A percentile compares a stretch with the other conserved stretches of the same genome.
phyloP scores from a whole-genome alignment of 2,329 filamentous ascomycete genomes.

The Coniochaeta sp. region DNA sequence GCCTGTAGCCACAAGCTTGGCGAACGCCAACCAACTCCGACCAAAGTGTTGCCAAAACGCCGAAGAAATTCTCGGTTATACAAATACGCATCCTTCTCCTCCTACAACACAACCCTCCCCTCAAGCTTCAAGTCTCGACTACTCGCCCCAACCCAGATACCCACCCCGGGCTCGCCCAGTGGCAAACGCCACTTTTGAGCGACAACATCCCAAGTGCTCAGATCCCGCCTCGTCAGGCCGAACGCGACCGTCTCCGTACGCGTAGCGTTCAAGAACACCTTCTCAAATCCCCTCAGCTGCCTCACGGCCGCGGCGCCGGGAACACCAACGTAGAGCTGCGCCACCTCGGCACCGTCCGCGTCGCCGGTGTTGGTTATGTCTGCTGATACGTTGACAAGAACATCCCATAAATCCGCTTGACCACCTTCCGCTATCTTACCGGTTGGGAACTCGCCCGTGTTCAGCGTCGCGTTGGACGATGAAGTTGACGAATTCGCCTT shows the following conservation, averaged over 20 bases:
- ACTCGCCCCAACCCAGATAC: constrained; percentile 37
- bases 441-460: constrained; percentile 24
- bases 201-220: constrained; percentile 58
- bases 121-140: constrained; percentile 35
- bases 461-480: neutral
- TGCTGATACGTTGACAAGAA: constrained; percentile 28
- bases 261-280: constrained; percentile 41
- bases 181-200: constrained; percentile 53
- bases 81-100: neutral
- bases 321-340: constrained; percentile 38
- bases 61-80: neutral
- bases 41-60: no score
- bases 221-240: constrained; percentile 51
- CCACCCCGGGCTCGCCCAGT: constrained; percentile 32
- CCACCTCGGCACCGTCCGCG: constrained; percentile 35
- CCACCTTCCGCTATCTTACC: constrained; percentile 34
- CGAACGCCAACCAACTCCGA: no score
- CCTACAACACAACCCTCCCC: constrained; percentile 20
- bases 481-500: constrained; percentile 16
- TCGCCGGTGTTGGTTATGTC: constrained; percentile 33
- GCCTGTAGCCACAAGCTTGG: no score
- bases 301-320: constrained; percentile 37
- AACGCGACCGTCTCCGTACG: constrained; percentile 38
- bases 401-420: constrained; percentile 38
- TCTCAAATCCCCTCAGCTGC: constrained; percentile 61